Evolutionary conservation across 306 rosid genomes (phyloP), one percentile per base, ranked within the genome.

Genomic region (Citrullus amarus): DNA sequence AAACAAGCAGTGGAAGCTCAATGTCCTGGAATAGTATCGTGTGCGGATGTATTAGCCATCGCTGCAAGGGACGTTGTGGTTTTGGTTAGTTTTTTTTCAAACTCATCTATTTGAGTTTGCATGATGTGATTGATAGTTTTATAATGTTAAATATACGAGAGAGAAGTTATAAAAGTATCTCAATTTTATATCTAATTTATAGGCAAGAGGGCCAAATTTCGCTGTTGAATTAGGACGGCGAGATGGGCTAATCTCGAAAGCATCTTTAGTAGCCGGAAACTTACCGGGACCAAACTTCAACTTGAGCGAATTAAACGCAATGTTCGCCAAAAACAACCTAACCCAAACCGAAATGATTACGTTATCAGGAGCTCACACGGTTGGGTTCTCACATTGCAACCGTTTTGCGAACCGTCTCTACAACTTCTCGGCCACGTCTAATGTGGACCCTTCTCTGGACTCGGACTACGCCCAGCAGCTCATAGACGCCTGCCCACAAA

Each of bases 21-120:
- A 66, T 92, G 98, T 86, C 96, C 94, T 2, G 89, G 87, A 17
- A 60, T 81, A 0, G 98, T 93, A 22, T 92, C 98, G 1, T 93
- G 97, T 41, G 94, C 97, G 0, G 97, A 90, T 86, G 82, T 92
- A 13, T 76, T 93, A 63, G 89, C 98, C 2, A 78, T 93, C 5
- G 94, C 97, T 10, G 85, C 94, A n/a, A 86, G 97, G 79, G 98
- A 93, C 7, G 94, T 89, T 6, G 87, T 93, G 3, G 83, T 50
- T 55, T 46, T 91, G 89, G 97, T 93, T 79, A 84, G 46, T 25
- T 25, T 25, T 25, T 63, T 13, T 22, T 32, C 2, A 30, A 57
- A 48, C 54, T 48, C 54, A 25, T 25, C 28, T 25, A 1, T 25
- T 25, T 25, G 28, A 25, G 28, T 25, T 25, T 25, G 28, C 1